Evolutionary conservation across 2,329 filamentous ascomycete genomes (phyloP).

Genomic region (Colletotrichum spaethianum): DNA sequence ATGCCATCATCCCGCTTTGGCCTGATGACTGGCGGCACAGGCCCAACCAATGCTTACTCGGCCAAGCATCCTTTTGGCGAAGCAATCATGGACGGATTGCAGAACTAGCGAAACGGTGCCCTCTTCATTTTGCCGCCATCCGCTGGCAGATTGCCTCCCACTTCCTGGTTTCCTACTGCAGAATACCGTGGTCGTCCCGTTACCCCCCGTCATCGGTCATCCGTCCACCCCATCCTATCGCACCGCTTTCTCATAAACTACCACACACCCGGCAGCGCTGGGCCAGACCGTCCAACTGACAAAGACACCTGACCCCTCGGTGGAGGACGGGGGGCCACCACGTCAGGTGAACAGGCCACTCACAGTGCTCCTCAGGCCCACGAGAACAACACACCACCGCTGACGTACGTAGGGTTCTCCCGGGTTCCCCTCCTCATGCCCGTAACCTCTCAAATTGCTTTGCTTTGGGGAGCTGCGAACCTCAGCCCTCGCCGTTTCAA

Average conservation of each 20-base stretch:
- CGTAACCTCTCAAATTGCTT: slow-evolving; percentile 3
- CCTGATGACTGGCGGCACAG: slow-evolving; percentile 34
- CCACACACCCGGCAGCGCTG: slow-evolving; percentile 27
- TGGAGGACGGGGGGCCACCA: slow-evolving; percentile 33
- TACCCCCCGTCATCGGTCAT: slow-evolving; percentile 33
- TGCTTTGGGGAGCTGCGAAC: slow-evolving; percentile 7
- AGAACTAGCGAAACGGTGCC: slow-evolving; percentile 33
- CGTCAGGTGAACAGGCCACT: slow-evolving; percentile 40
- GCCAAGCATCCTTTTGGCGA: slow-evolving; percentile 17
- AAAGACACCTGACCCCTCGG: slow-evolving; percentile 41
- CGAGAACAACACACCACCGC: slow-evolving; percentile 40
- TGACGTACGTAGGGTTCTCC: slow-evolving; percentile 38
- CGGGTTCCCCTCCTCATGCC: slow-evolving; percentile 28
- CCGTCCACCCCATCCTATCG: slow-evolving; percentile 32
- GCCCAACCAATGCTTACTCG: slow-evolving; percentile 22
- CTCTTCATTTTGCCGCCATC: slow-evolving; percentile 3
- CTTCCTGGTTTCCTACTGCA: slow-evolving; percentile 9
- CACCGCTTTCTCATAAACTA: slow-evolving; percentile 24
- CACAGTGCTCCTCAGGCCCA: slow-evolving; percentile 35
- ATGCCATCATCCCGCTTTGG: slow-evolving; percentile 40
- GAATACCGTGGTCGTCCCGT: slow-evolving; percentile 27
- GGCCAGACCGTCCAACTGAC: slow-evolving; percentile 35
- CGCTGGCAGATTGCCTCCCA: slow-evolving; percentile 11
- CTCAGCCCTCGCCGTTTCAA: slow-evolving; percentile 35
- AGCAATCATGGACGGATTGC: slow-evolving; percentile 20